These are phyloP conservation scores for Colletotrichum tofieldiae DNA, from an alignment of 2,329 filamentous ascomycete genomes.

Conservation along the genomic window DNA sequence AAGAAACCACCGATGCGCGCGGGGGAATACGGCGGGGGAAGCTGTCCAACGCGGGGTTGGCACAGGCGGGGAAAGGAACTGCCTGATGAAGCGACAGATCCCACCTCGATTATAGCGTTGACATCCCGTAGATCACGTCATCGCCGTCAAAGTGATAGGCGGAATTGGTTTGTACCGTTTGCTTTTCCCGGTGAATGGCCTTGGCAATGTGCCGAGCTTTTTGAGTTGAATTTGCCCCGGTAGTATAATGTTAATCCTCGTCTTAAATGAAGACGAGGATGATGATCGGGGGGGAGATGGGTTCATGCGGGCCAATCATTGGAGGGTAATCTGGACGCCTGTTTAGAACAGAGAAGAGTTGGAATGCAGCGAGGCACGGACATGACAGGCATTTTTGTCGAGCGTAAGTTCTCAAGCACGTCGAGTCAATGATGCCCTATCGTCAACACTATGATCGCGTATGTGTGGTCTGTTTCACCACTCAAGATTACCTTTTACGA, in stretches of 20 bases:
- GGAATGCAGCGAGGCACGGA: neutral
- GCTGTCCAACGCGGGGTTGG: slow-evolving; percentile 21
- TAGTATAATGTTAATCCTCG: slow-evolving; percentile 3
- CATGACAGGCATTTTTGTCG: neutral
- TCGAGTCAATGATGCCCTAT: too few relatives aligned
- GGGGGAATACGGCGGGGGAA: neutral
- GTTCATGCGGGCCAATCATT: neutral
- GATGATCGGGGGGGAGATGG: neutral
- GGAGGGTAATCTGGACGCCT: neutral
- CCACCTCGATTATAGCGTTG: neutral
- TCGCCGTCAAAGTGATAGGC: slow-evolving; percentile 27
- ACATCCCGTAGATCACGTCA: slow-evolving; percentile 12
- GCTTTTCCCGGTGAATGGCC: neutral
- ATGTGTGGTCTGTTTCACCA: too few relatives aligned
- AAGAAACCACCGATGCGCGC: slow-evolving; percentile 14
- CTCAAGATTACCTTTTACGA: too few relatives aligned
- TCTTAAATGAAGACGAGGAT: neutral
- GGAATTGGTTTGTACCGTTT: slow-evolving; percentile 32
- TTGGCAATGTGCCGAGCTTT: slow-evolving; percentile 28
- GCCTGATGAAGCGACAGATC: slow-evolving; percentile 29
- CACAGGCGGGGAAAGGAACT: slow-evolving; percentile 5
- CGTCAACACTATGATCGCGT: too few relatives aligned
- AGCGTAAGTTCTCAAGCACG: too few relatives aligned
- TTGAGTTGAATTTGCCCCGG: slow-evolving; percentile 1
- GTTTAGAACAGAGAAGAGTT: neutral